Base-by-base conservation (phyloP, 345 rosid species). In the Bretschneidera sinensis region DNA sequence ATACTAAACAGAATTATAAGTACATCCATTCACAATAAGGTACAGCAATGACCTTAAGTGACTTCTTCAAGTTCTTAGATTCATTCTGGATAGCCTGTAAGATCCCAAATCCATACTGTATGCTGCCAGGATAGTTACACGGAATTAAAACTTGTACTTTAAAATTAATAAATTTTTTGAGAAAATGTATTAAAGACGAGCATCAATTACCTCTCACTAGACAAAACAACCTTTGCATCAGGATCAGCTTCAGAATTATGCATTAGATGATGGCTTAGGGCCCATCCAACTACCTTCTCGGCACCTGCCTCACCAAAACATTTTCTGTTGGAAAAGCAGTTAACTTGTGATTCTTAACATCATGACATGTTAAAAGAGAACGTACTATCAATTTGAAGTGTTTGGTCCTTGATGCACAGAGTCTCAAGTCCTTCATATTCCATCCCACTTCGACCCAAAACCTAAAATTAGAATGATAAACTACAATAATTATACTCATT, bases 251-350 rank as follows among this genome's bases (percentile, higher is more conserved):
- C 86, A 68, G 83, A 79, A 75, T 86, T 82, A 66, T 79, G 81
- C 88, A 80, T 85, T 70, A 85, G 57, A 79, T 92, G 84, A 73
- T 89, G 81, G 76, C 95, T 76, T 59, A 89, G 55, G 66, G 89
- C 96, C 96, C 91, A 92, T 61, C 92, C 95, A 67, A 87, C 63
- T 34, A 92, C 80, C 80, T 85, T 89, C 71, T 92, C 98, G 53
- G 89, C 91, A 76, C 83, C 98, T 89, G 76, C 48, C 65, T 55
- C 57, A 52, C 69, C 39, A 65, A 22, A 31, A 59, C 57, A 64
- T 21, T 13, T 51, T 22, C 57, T 33, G 35, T 19, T n/a, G 51
- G 9, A 66, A 57, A 53, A 54, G 14, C 45, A 39, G 21, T n/a
- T 43, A 20, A 9, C 21, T 17, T 47, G 25, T 59, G 57, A 54